phyloP scores from a whole-genome alignment of 78 protist genomes.

The Emiliania huxleyi region DNA sequence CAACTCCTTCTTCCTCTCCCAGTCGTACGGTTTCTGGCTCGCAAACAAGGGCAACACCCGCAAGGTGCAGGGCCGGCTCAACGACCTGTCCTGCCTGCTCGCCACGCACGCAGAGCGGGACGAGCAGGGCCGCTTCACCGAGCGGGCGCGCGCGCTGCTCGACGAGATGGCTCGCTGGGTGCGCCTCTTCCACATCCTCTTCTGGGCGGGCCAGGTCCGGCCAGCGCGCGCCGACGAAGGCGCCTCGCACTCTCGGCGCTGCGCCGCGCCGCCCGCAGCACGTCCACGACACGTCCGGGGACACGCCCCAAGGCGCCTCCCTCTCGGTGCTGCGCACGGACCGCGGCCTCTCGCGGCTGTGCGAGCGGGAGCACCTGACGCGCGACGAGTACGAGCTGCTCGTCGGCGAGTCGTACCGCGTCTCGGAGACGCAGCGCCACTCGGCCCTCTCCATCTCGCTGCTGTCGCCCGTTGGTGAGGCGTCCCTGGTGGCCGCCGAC shows the following conservation, averaged over 20 bases:
- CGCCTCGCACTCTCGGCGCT: neutral
- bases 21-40: slow-evolving; percentile 1
- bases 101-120: neutral
- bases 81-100: neutral
- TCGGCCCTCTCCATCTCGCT: no score
- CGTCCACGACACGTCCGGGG: no score
- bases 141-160: neutral
- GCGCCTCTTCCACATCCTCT: neutral
- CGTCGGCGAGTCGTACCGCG: neutral
- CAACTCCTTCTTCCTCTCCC: neutral
- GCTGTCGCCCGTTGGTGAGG: no score
- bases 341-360: neutral
- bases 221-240: neutral
- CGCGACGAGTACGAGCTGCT: neutral
- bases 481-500: no score
- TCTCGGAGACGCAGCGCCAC: neutral
- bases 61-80: slow-evolving; percentile 1
- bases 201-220: neutral
- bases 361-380: neutral
- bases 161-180: neutral
- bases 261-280: no score
- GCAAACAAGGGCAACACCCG: neutral
- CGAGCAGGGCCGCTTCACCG: neutral
- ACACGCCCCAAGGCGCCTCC: neutral
- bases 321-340: neutral